Evolutionary conservation across 352 stramenopile species (phyloP), one percentile per base, ranked within the genome.

Genomic region (Hyaloperonospora arabidopsidis): DNA sequence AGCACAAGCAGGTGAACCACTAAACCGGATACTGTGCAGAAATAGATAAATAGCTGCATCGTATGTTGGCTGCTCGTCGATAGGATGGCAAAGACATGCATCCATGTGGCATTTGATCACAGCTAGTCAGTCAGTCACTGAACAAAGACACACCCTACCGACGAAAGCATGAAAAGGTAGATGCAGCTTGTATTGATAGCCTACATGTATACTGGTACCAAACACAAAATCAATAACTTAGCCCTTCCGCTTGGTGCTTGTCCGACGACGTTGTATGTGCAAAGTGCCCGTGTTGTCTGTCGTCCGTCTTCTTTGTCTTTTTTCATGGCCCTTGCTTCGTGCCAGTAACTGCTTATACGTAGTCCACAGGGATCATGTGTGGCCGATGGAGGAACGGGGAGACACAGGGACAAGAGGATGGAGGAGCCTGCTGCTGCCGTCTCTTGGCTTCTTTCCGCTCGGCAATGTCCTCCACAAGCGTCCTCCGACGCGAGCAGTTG

Each of bases 311-410:
- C n/a, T n/a, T 11, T 15, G 53, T 32, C 39, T 49, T 28, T 39
- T 44, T 21, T 6, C 7, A n/a, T 22, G 17, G 5, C 21, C n/a
- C n/a, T n/a, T 22, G 17, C 2, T 22, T 44, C 21, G 2, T 4
- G 18, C 19, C 11, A 18, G 43, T 23, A 49, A 18, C 2, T 10
- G 22, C 23, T 78, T 59, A 81, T 21, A 69, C 69, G 40, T 72
- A 77, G 49, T 77, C 76, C 56, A 64, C 68, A 18, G 71, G 63
- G 51, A 80, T 79, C 67, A 80, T 72, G 29, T 61, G 62, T 70
- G 52, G 57, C 73, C 70, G 0, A 65, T 45, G 18, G 58, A 68
- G 1, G 60, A 61, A 57, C 68, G 76, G 14, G 70, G 60, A 12
- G 61, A 62, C 22, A 69, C 65, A 23, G 60, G 39, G 25, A 61